Percentiles rank a stretch among this genome's conserved stretches.
phyloP scores from a whole-genome alignment of 371 early-diverging fungal genomes.

The Mortierella sp. region DNA sequence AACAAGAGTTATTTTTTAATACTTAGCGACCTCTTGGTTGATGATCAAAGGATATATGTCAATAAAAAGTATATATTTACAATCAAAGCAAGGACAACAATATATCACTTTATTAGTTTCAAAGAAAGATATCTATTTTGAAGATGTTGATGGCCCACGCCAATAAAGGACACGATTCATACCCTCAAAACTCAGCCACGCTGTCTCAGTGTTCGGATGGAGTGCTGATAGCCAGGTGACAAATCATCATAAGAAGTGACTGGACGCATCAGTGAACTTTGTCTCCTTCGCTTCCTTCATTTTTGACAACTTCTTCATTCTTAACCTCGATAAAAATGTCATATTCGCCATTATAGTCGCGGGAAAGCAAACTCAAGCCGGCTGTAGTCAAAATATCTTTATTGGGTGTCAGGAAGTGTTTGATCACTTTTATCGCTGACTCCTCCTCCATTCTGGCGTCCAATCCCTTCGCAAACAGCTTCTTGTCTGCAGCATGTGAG shows the following conservation, averaged over 20 bases:
- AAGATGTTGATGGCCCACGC: conserved; percentile 27
- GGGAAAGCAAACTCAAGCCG: no score
- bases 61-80: background rate
- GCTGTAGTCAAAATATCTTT: no score
- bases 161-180: conserved; percentile 70
- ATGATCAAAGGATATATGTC: background rate
- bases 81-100: background rate
- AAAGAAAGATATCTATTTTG: no score
- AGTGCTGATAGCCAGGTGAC: conserved; percentile 45
- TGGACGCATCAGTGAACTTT: conserved; percentile 25
- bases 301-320: background rate
- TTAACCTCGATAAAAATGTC: conserved; percentile 21
- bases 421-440: no score
- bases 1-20: background rate
- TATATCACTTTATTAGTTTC: no score
- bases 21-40: background rate
- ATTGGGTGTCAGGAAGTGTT: no score
- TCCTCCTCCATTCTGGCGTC: no score
- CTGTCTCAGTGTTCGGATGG: conserved; percentile 57
- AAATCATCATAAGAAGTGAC: conserved; percentile 56
- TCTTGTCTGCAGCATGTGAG: no score
- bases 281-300: conserved; percentile 4
- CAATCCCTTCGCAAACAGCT: no score
- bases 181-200: conserved; percentile 70
- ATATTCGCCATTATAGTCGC: no score